phyloP scores from a whole-genome alignment of 352 stramenopile species.

The Globisporangium irregulare region DNA sequence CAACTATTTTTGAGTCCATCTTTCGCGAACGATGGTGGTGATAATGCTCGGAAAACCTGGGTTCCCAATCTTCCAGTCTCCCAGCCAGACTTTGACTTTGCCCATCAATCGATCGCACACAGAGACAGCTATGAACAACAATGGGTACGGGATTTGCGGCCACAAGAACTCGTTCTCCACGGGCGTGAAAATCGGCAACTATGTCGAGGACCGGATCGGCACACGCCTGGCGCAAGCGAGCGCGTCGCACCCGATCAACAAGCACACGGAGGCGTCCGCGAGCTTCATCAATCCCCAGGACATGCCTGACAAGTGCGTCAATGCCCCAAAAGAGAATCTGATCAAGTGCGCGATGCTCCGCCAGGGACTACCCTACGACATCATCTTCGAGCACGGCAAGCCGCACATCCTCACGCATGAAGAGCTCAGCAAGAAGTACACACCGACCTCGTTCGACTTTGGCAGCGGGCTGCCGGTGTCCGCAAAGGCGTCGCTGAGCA shows the following conservation, averaged over 20 bases:
- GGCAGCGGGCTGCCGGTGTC: constrained; percentile 25
- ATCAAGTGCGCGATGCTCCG: constrained; percentile 48
- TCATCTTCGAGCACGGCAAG: constrained; percentile 71
- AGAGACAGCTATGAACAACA: constrained; percentile 29
- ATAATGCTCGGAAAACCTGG: neutral
- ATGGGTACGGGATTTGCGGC: constrained; percentile 70
- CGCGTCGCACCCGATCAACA: constrained; percentile 36
- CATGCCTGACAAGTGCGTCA: constrained; percentile 53
- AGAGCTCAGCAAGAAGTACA: constrained; percentile 56
- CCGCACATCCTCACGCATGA: constrained; percentile 35
- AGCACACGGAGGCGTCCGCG: constrained; percentile 43
- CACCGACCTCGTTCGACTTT: constrained; percentile 51
- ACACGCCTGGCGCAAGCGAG: constrained; percentile 37
- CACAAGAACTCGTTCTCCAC: constrained; percentile 84
- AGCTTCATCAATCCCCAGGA: constrained; percentile 52
- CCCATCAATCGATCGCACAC: neutral
- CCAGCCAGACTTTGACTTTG: neutral
- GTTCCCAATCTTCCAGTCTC: neutral
- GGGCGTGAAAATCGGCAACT: constrained; percentile 78
- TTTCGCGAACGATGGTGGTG: neutral
- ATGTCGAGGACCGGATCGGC: constrained; percentile 80
- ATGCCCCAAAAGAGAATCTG: constrained; percentile 49
- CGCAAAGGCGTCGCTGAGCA: constrained; percentile 26
- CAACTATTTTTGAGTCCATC: neutral
- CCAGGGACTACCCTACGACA: constrained; percentile 59